A percentile compares a stretch with the other conserved stretches of the same genome.
Conservation (phyloP, 108 stramenopile species). For the Mayamaea pseudoterrestris region DNA sequence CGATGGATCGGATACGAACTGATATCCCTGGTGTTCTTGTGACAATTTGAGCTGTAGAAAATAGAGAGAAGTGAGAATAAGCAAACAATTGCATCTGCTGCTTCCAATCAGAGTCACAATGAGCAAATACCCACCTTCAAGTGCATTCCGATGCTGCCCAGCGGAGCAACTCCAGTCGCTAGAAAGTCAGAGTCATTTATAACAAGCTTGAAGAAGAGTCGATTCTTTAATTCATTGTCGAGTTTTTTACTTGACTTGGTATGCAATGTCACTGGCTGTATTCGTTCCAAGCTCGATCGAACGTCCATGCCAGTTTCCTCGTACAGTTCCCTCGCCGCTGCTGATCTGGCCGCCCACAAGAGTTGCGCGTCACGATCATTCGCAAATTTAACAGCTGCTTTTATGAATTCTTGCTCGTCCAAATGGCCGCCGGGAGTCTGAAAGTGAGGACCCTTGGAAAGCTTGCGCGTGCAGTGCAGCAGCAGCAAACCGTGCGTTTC, state of each 20-base stretch:
- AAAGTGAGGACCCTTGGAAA: constrained; percentile 60
- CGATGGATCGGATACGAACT: constrained; percentile 42
- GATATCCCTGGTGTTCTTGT: constrained; percentile 68
- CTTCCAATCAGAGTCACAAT: not conserved
- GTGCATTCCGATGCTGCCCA: not conserved
- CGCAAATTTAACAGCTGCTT: constrained; percentile 12
- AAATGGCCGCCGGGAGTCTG: constrained; percentile 77
- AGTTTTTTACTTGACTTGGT: not conserved
- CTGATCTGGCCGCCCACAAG: constrained; percentile 38
- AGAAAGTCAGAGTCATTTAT: constrained; percentile 45
- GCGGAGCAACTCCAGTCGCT: constrained; percentile 1
- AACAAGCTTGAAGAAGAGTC: constrained; percentile 38
- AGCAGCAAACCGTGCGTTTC: constrained; percentile 44
- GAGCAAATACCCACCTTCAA: not conserved
- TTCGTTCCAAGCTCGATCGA: constrained; percentile 26
- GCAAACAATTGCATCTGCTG: not conserved
- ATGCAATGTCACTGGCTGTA: constrained; percentile 27
- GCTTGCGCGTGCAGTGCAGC: constrained; percentile 58
- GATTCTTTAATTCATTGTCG: constrained; percentile 31
- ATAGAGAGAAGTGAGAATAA: not conserved
- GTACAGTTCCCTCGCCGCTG: constrained; percentile 61
- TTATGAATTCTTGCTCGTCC: constrained; percentile 53
- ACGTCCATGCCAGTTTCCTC: constrained; percentile 78
- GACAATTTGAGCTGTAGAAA: constrained; percentile 39
- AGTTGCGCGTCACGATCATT: constrained; percentile 16